Base-by-base conservation (phyloP, 495 filamentous ascomycete genomes). In the Hyaloscypha hepaticicola region DNA sequence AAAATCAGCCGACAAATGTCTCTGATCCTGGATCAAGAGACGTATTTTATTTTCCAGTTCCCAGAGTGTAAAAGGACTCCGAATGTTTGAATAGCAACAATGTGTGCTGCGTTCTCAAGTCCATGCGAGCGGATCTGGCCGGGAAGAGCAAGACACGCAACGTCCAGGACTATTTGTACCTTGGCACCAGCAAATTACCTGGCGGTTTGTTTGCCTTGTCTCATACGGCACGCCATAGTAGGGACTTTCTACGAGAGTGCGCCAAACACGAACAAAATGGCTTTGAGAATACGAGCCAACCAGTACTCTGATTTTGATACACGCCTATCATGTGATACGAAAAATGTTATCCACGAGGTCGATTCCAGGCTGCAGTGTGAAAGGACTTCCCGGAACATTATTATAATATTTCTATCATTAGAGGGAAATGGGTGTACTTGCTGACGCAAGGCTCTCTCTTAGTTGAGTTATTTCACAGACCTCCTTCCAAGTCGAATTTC, bases 1-100 rank as follows among this genome's bases (percentile, higher is more conserved):
- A 11, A 45, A 45, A 67, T 67, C 65, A 67, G 60, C 53, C 52
- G 65, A 63, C 60, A n/a, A 5, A 19, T 67, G 55, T 63, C 59
- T 67, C 65, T 53, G 45, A 63, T 52, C 28, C 27, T 1, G 5
- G 53, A 28, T 58, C 65, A 63, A 67, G 48, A 53, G 60, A 67
- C 55, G 55, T 38, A 7, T 9, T 58, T 27, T 25, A 45, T 58
- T 2, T 16, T 45, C 11, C n/a, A 29, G 38, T 33, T 12, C 31
- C 6, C 31, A 33, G 12, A 7, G 7, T 33, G 31, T 33, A 12
- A 12, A 45, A 45, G 11, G 38, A 14, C 9, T 45, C 38, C 31
- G 12, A 19, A 4, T 45, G n/a, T 45, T 45, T 4, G 38, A 16
- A 45, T 16, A 19, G 14, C 4, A 16, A 11, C 4, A 45, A 45